Evolutionary conservation across 768 basidiomycete genomes (phyloP), one percentile per base, ranked within the genome.

Genomic region (Russula olivacea): DNA sequence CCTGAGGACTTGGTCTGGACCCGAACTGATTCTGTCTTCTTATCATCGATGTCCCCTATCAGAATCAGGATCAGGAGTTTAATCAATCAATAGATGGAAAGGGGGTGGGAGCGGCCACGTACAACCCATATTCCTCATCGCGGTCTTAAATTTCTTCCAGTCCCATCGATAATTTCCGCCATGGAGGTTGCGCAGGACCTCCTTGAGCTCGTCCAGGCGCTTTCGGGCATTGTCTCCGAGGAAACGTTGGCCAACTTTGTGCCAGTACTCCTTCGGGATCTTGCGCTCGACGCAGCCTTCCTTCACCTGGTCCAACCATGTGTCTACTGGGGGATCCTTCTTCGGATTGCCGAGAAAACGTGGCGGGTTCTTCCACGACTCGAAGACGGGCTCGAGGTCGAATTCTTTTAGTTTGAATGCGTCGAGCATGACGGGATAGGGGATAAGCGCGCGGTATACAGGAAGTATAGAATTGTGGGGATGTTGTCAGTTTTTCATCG

Each of bases 111-210:
- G 23, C 40, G 66, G 47, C 34, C 34, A 80, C 89, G 72, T 69
- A 91, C 89, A 91, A 50, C 88, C 87, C 87, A 91, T 88, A 72
- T 83, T 91, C 62, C 79, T 75, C 83, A 91, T 85, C 4, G 89
- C 89, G 58, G 87, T 77, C 74, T 80, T 84, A 76, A 87, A 91
- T 68, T 83, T 88, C 76, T 89, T 88, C 89, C 89, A 91, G 65
- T 81, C 86, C 89, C 89, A 91, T 55, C 83, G 78, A 70, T 91
- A 91, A 68, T 83, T 85, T 15, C 87, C 87, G 12, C 87, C 89
- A 64, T 90, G 81, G 66, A 91, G 81, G 70, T 88, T 83, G 45
- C 80, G 76, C 76, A 91, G 81, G 61, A 91, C 87, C 49, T 80
- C 80, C 74, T 89, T 89, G 61, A 91, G 74, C 69, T 90, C 88